Conservation (phyloP, 805 yeast genomes). For the Starmerella vaccinii region DNA sequence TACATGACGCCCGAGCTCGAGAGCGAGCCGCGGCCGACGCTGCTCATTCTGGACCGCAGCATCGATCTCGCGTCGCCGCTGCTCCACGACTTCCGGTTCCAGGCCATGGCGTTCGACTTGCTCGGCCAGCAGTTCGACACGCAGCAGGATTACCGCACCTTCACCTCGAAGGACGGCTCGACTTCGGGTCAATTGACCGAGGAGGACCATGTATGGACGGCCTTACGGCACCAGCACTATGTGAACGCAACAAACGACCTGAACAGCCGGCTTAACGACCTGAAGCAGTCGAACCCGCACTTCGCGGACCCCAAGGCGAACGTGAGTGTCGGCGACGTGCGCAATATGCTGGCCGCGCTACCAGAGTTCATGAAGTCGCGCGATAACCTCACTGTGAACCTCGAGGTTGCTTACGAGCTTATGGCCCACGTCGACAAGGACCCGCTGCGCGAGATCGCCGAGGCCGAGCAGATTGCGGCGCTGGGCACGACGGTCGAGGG, state of each 20-base stretch:
- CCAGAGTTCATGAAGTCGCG: conserved; percentile 32
- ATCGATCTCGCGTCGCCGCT: conserved; percentile 75
- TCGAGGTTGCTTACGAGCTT: conserved; percentile 46
- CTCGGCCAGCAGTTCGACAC: conserved; percentile 24
- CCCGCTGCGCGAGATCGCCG: conserved; percentile 61
- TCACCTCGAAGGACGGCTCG: conserved; percentile 5
- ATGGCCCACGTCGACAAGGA: conserved; percentile 48
- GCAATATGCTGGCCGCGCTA: conserved; percentile 49
- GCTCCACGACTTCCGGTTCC: conserved; percentile 81
- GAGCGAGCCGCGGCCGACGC: conserved; percentile 53
- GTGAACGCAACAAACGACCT: conserved; percentile 60
- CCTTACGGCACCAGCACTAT: conserved; percentile 63
- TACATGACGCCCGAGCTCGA: conserved; percentile 31
- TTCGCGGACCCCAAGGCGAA: conserved; percentile 59
- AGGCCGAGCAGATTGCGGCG: conserved; percentile 75
- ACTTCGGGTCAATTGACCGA: conserved; percentile 43
- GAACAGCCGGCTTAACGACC: conserved; percentile 47
- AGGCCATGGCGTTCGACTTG: conserved; percentile 82
- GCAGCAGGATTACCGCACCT: conserved; percentile 17
- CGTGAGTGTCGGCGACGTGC: conserved; percentile 56
- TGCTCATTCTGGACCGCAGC: conserved; percentile 73
- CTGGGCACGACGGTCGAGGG: conserved; percentile 64
- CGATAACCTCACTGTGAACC: conserved; percentile 31
- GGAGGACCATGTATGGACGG: conserved; percentile 60
- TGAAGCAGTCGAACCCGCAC: conserved; percentile 63